Evolutionary conservation across 345 rosid genomes (phyloP), one percentile per base, ranked within the genome.

Genomic region (Eucalyptus cladocalyx): DNA sequence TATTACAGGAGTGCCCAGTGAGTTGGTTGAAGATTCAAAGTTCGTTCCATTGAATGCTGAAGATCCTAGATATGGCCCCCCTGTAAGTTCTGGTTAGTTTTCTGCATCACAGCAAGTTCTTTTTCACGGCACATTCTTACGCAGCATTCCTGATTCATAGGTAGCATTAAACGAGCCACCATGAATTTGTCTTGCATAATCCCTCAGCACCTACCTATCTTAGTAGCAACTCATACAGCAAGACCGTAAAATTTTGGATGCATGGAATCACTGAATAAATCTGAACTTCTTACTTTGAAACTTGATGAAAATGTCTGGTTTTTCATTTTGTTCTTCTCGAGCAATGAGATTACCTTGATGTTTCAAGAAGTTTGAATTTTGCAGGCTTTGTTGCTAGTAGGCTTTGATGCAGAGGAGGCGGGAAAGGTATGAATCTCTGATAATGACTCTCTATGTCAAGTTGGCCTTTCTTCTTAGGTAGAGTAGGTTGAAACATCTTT

Each of bases 1-100:
- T 87, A 4, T 87, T 88, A 62, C 93, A 94, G 99, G 95, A 88
- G 65, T 89, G 88, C 96, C 97, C 1, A 80, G 72, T 80, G 95
- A 95, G 89, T 83, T 92, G 87, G 91, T 87, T 19, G 99, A 97
- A 86, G 98, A 90, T 32, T 93, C 95, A 1, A 97, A 97, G 92
- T 97, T 97, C 42, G 99, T 94, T 90, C 99, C 97, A 42, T 91
- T 96, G 86, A 95, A 94, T 83, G 92, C 95, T 34, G 93, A 96
- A 91, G 98, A 96, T 88, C 95, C 98, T 28, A 89, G 87, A 42
- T 96, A 89, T 81, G 99, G 99, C 86, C 98, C 98, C 89, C 97
- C 98, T 92, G 99, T 96, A 93, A 95, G 98, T 96, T 94, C 91
- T 90, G 92, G 94, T 93, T 80, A 89, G 93, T 91, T 90, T 62